Evolutionary conservation across 2,329 filamentous ascomycete species (phyloP), one percentile per base, ranked within the genome.

Genomic region (Paraphaeosphaeria minitans): DNA sequence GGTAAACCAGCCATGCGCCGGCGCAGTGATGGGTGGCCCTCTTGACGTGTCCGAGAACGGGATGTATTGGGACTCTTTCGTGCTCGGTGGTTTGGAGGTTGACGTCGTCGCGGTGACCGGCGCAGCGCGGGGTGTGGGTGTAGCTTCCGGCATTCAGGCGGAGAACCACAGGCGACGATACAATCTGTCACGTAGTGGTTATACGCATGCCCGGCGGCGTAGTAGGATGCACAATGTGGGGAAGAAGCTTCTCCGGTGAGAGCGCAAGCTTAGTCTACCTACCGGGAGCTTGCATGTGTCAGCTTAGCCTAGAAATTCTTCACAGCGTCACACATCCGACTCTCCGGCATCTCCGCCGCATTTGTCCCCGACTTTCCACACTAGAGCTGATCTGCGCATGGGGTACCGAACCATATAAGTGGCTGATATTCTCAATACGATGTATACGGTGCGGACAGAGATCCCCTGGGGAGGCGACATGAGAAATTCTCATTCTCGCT

Each of bases 1-100:
- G 10, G 73, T 75, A 53, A 75, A 65, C 65, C 68, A 73, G 29
- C 59, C 39, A 50, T 76, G 73, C 1, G 69, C 48, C n/a, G 73
- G 74, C 22, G 65, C 69, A 9, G 67, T 73, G 10, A 74, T 68
- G 61, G 71, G 69, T 13, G 54, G 54, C 39, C 47, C 47, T 21
- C 22, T 37, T 27, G 54, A 45, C 24, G 55, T 52, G 41, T 43
- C 27, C 7, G 41, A 10, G 16, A 35, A 45, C 9, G 37, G 27
- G 12, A 29, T 42, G n/a, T 43, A 45, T 39, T 5, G 29, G n/a
- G 37, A 8, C 27, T 37, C 50, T 21, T 53, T 53, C 50, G 37
- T 24, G n/a, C 14, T 42, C 16, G 35, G 27, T 31, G 22, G 41
- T 46, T 59, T 56, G 1, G 57, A 50, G 3, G 12, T 53, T 37